A percentile compares a stretch with the other conserved stretches of the same genome.
Evolutionary conservation across 73 alveolate genomes (phyloP).

Genomic region (Stentor coeruleus): DNA sequence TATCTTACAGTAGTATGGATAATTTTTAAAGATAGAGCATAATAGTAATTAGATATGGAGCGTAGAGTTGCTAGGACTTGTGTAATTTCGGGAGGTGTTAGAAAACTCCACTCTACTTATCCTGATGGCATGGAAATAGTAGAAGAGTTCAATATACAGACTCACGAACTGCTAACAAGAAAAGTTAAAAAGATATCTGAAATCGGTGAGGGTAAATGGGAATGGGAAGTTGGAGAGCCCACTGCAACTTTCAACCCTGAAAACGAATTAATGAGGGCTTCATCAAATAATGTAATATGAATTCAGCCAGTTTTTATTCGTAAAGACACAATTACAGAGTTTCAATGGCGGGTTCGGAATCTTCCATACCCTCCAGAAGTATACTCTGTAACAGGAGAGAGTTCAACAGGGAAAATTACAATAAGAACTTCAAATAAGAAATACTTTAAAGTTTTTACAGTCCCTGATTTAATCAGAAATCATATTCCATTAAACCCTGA

Average conservation of each 20-base stretch:
- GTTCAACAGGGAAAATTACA: slow-evolving; percentile 86
- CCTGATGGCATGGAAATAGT: slow-evolving; percentile 90
- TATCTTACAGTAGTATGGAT: slow-evolving; percentile 55
- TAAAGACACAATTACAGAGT: slow-evolving; percentile 87
- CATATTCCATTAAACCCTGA: slow-evolving; percentile 75
- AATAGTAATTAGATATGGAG: neutral
- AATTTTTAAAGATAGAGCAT: slow-evolving; percentile 53
- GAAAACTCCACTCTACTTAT: slow-evolving; percentile 66
- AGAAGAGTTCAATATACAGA: slow-evolving; percentile 92
- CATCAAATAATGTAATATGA: slow-evolving; percentile 54
- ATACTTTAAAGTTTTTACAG: slow-evolving; percentile 88
- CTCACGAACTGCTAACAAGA: slow-evolving; percentile 83
- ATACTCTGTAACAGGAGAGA: slow-evolving; percentile 85
- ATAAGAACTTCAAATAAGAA: slow-evolving; percentile 93
- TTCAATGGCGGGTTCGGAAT: slow-evolving; percentile 96
- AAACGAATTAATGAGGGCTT: slow-evolving; percentile 63
- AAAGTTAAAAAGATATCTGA: slow-evolving; percentile 67
- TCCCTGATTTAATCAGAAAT: slow-evolving; percentile 91
- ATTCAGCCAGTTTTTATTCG: slow-evolving; percentile 91
- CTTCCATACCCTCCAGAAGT: slow-evolving; percentile 89
- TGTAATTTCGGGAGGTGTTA: slow-evolving; percentile 66
- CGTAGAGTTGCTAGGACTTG: slow-evolving; percentile 22
- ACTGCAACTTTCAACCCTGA: slow-evolving; percentile 57
- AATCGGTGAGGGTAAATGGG: slow-evolving; percentile 93
- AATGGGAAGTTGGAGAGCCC: slow-evolving; percentile 93